phyloP scores from a whole-genome alignment of 2,329 filamentous ascomycete genomes.

The Penicillium sp. region DNA sequence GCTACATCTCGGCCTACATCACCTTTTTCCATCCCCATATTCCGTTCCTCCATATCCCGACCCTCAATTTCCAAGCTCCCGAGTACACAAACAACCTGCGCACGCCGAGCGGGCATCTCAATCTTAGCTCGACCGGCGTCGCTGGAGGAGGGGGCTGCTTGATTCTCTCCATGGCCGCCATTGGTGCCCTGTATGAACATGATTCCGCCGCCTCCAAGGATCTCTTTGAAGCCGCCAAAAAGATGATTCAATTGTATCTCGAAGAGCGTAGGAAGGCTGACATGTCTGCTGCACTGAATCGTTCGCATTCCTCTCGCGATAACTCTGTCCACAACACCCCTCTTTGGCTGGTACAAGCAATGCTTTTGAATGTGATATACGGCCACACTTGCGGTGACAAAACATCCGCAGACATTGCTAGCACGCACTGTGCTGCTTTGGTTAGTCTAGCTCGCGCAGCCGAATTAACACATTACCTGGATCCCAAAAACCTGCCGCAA shows the following conservation, averaged over 20 bases:
- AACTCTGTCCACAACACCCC: conserved; percentile 71
- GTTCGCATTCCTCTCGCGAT: conserved; percentile 55
- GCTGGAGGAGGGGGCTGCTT: conserved; percentile 81
- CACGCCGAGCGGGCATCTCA: conserved; percentile 53
- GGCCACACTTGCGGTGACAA: conserved; percentile 94
- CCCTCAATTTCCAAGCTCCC: conserved; percentile 82
- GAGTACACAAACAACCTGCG: conserved; percentile 62
- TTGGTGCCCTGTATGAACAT: conserved; percentile 81
- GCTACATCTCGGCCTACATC: conserved; percentile 87
- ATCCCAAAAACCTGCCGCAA: conserved; percentile 38
- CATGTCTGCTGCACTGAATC: conserved; percentile 61
- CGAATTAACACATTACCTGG: conserved; percentile 60
- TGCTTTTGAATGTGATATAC: conserved; percentile 94
- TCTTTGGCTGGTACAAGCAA: conserved; percentile 92
- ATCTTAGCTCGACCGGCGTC: conserved; percentile 54
- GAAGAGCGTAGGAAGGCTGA: conserved; percentile 87
- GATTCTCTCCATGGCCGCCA: conserved; percentile 83
- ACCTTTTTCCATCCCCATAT: conserved; percentile 90
- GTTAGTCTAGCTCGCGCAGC: conserved; percentile 88
- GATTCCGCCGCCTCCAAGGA: conserved; percentile 77
- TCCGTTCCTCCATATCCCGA: conserved; percentile 91
- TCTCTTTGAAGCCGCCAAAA: conserved; percentile 89
- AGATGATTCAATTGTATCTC: conserved; percentile 89
- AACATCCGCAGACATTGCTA: conserved; percentile 84
- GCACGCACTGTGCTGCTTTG: conserved; percentile 84